Conservation (phyloP, 768 basidiomycete genomes). For the Auriscalpium vulgare region DNA sequence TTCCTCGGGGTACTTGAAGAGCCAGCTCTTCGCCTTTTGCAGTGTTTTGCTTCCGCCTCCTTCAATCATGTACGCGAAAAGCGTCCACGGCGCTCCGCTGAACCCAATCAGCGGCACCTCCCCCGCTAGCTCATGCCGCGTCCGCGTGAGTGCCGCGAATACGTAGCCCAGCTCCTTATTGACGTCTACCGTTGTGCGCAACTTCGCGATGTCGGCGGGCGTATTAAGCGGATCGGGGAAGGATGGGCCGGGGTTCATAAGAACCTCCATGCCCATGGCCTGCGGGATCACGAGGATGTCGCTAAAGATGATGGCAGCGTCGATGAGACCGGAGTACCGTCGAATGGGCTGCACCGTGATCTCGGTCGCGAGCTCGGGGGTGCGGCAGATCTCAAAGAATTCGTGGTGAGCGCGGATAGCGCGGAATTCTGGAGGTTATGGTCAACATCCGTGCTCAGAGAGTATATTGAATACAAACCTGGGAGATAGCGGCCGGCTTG, state of each 20-base stretch:
- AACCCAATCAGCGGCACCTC: constrained; percentile 96
- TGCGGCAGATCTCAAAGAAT: constrained; percentile 93
- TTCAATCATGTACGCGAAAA: constrained; percentile 98
- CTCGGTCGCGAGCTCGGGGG: constrained; percentile 81
- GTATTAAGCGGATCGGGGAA: constrained; percentile 82
- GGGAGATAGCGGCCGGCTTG: constrained; percentile 95
- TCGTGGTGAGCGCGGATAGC: constrained; percentile 78
- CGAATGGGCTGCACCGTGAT: constrained; percentile 92
- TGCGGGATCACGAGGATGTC: constrained; percentile 98
- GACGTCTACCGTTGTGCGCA: constrained; percentile 64
- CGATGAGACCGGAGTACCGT: constrained; percentile 77
- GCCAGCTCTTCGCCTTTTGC: constrained; percentile 89
- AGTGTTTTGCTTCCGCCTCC: constrained; percentile 89
- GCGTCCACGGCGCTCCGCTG: constrained; percentile 96
- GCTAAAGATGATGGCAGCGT: constrained; percentile 96
- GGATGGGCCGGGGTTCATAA: constrained; percentile 88
- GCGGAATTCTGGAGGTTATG: constrained; percentile 68
- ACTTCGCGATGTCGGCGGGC: constrained; percentile 62
- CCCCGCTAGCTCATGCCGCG: constrained; percentile 72
- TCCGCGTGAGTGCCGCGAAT: constrained; percentile 83
- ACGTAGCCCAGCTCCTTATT: constrained; percentile 83
- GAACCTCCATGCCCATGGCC: constrained; percentile 91
- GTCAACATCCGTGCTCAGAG: neutral
- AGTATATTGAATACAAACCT: constrained; percentile 37
- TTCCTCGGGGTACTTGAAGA: constrained; percentile 84